phyloP scores from a whole-genome alignment of 179 eudicot species.

The Silene coronaria region DNA sequence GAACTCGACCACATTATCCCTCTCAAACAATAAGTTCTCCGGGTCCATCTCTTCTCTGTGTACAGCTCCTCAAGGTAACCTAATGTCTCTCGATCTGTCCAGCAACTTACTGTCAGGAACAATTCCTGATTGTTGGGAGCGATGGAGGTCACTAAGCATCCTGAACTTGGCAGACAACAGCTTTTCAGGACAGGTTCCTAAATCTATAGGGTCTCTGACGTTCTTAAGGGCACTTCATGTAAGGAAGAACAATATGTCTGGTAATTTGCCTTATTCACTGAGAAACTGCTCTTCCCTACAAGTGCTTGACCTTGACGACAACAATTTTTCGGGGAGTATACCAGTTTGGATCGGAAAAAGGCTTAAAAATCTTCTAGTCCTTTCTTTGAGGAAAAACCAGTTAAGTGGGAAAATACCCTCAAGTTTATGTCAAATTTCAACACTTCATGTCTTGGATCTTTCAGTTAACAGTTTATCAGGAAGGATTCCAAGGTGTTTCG shows the following conservation, averaged over 20 bases:
- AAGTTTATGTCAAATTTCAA: constrained; percentile 14
- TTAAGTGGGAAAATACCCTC: constrained; percentile 20
- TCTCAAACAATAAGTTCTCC: constrained; percentile 15
- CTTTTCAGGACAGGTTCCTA: constrained; percentile 28
- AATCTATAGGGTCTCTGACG: constrained; percentile 20
- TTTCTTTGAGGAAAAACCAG: constrained; percentile 22
- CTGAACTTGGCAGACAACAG: constrained; percentile 32
- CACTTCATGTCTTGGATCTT: constrained; percentile 25
- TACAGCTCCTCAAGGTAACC: neutral
- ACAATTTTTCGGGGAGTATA: constrained; percentile 23
- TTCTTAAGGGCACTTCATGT: constrained; percentile 18
- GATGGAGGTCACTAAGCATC: neutral
- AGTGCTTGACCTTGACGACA: constrained; percentile 21
- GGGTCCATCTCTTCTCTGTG: constrained; percentile 16
- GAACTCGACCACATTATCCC: neutral
- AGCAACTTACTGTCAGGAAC: constrained; percentile 29
- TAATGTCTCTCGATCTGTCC: constrained; percentile 29
- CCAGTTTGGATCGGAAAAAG: constrained; percentile 28
- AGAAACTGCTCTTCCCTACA: constrained; percentile 16
- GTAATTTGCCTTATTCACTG: constrained; percentile 21
- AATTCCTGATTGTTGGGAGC: constrained; percentile 26
- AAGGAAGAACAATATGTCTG: constrained; percentile 24
- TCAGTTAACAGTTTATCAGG: constrained; percentile 27
- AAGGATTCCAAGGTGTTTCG: constrained; percentile 28
- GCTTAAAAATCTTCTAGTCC: neutral